Evolutionary conservation across 169 alveolate genomes (phyloP).

Genomic region (Ichthyophthirius multifiliis): DNA sequence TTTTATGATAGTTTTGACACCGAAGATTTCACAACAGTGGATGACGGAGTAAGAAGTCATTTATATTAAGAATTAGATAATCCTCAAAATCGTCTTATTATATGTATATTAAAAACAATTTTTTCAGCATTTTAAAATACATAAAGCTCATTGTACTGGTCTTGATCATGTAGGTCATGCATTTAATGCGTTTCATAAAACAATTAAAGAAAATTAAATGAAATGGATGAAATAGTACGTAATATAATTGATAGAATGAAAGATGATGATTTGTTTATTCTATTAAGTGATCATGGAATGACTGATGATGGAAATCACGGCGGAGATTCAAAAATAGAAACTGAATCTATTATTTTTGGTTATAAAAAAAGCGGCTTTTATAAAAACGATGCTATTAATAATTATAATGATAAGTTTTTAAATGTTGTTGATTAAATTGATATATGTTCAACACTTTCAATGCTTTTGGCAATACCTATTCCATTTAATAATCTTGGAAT

Average conservation of each 20-base stretch:
- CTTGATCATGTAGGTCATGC: constrained; percentile 86
- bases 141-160: constrained; percentile 61
- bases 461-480: constrained; percentile 35
- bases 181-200: constrained; percentile 39
- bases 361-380: constrained; percentile 12
- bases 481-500: constrained; percentile 53
- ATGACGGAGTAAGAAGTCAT: constrained; percentile 44
- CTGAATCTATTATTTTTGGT: constrained; percentile 35
- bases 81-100: neutral
- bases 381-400: neutral
- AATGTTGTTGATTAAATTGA: constrained; percentile 38
- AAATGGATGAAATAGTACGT: constrained; percentile 40
- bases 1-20: constrained; percentile 71
- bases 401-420: neutral
- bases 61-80: constrained; percentile 35
- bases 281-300: constrained; percentile 86
- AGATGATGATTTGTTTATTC: constrained; percentile 57
- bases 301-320: constrained; percentile 85
- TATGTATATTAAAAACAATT: neutral
- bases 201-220: constrained; percentile 49
- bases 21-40: constrained; percentile 72
- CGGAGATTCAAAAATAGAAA: constrained; percentile 67
- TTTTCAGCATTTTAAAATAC: neutral
- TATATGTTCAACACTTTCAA: constrained; percentile 44
- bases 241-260: constrained; percentile 36